Percentiles rank a stretch among this genome's conserved stretches.
Conservation (phyloP, 257 asterid species). For the Nicotiana sylvestris region DNA sequence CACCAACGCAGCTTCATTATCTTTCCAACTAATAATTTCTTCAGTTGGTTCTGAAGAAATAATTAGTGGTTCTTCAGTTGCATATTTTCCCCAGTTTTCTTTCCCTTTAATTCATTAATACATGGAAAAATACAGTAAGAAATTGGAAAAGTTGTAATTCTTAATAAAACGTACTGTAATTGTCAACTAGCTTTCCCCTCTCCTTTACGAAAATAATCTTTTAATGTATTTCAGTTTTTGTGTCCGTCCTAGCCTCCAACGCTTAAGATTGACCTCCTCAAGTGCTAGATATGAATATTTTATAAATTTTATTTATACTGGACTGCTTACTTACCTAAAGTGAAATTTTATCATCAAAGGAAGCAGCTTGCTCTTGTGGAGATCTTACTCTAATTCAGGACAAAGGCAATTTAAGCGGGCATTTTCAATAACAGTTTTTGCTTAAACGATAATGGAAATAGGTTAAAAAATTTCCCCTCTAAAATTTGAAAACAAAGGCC, state of each 20-base stretch:
- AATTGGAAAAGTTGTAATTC: neutral
- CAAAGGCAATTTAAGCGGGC: neutral
- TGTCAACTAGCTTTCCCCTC: neutral
- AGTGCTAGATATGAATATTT: too few relatives aligned
- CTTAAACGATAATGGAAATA: neutral
- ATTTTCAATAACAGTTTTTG: neutral
- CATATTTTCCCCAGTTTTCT: neutral
- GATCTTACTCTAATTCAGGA: neutral
- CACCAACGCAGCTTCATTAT: too few relatives aligned
- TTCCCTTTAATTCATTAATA: neutral
- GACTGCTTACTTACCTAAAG: too few relatives aligned
- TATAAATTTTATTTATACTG: too few relatives aligned
- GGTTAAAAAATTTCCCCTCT: neutral
- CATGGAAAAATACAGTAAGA: neutral
- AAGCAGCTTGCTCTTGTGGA: neutral
- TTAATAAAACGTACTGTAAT: neutral
- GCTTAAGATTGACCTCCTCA: too few relatives aligned
- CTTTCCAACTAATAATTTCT: neutral
- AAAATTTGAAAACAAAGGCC: neutral
- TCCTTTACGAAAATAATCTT: too few relatives aligned
- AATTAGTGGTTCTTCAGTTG: neutral
- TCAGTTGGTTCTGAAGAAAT: neutral
- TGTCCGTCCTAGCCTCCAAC: too few relatives aligned
- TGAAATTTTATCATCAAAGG: neutral
- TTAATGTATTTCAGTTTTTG: too few relatives aligned